Percentiles rank a stretch among this genome's conserved stretches.
Evolutionary conservation across 2,329 filamentous ascomycete species (phyloP).

Genomic region (Colletotrichum sp.): DNA sequence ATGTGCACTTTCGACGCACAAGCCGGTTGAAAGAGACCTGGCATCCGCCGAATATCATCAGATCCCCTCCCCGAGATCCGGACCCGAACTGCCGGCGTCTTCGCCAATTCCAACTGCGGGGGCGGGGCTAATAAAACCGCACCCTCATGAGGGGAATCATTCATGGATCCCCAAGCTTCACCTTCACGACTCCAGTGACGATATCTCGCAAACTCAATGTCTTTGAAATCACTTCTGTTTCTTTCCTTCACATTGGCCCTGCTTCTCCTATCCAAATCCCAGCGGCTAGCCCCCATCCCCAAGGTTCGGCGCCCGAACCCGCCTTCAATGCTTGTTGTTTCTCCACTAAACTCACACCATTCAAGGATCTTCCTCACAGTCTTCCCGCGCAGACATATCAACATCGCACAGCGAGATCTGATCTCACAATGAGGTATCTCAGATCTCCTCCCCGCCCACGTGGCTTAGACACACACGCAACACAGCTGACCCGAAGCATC

Average conservation of each 20-base stretch:
- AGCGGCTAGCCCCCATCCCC: background rate
- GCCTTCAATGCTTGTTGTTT: background rate
- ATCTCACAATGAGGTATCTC: conserved; percentile 4
- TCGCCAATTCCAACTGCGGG: conserved; percentile 6
- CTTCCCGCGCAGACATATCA: background rate
- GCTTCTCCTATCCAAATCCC: background rate
- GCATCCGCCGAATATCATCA: background rate
- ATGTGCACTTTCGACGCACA: background rate
- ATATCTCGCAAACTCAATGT: background rate
- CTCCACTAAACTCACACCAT: background rate
- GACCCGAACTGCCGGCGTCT: conserved; percentile 14
- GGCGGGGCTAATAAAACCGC: background rate
- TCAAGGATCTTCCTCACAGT: background rate
- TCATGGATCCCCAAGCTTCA: background rate
- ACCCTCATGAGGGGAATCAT: background rate
- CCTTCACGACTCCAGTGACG: background rate
- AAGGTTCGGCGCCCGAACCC: background rate
- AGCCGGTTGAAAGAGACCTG: background rate
- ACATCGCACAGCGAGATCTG: background rate
- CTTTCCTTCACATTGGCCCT: background rate
- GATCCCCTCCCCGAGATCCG: background rate
- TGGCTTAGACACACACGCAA: background rate
- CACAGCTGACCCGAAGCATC: background rate
- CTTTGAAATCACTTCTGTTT: background rate
- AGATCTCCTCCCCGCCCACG: background rate